Evolutionary conservation across 371 early-diverging fungal genomes (phyloP), one percentile per base, ranked within the genome.

Genomic region (Mortierella sp.): DNA sequence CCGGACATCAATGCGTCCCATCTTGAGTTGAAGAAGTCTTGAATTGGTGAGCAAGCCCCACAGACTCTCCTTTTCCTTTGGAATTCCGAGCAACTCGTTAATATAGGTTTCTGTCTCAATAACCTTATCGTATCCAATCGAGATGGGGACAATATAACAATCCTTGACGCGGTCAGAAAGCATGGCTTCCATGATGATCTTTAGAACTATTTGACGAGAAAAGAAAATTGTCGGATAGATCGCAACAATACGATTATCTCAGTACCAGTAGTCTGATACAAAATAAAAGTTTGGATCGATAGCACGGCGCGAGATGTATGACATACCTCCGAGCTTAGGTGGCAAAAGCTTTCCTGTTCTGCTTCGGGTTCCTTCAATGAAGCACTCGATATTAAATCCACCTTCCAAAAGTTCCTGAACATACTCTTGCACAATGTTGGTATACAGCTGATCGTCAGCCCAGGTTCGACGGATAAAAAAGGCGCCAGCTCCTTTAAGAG

Each of bases 291-390:
- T 50, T 10, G 16, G 16, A 16, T 16, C 43, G 33, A n/a, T 48
- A 9, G 10, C 21, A n/a, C 8, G 47, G 41, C 4, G 19, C 21
- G 0, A 47, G 32, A 36, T 11, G 9, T 21, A 19, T 41, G 9
- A 57, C 70, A 6, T 72, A 72, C 82, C 82, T 45, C 96, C 96
- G 52, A 96, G 88, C 76, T 94, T 94, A 0, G 96, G 95, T 48
- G 92, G 90, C 68, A 95, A 84, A 33, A 95, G 76, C 75, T 95
- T 95, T 65, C 91, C 90, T 73, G 82, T 85, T 60, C 97, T 88
- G 65, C 92, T 91, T 15, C 97, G 92, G 0, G 95, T 95, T 32
- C 97, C 97, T 76, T 96, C 97, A 10, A 95, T 90, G 79, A 96
- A 96, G 48, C 92, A 92, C 81, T 96, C 96, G 53, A 96, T 84